Conservation (phyloP, 768 basidiomycete species). For the Calvatia gigantea region DNA sequence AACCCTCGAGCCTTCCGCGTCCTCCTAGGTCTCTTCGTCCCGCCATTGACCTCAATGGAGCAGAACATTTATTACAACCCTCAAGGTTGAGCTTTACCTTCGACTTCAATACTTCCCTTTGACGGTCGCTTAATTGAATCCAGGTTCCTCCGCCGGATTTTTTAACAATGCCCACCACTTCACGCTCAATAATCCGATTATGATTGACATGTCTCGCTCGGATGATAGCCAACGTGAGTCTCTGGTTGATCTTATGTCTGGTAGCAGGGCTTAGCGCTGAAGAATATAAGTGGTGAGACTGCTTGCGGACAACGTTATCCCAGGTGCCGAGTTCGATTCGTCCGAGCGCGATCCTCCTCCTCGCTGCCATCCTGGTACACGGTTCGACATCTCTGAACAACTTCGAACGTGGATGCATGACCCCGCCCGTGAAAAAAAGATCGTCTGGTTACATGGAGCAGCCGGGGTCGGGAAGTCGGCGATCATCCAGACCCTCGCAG, state of each 20-base stretch:
- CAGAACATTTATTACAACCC: neutral
- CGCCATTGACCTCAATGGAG: neutral
- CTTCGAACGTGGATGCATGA: neutral
- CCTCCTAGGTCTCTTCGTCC: neutral
- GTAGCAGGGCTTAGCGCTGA: neutral
- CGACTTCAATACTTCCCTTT: neutral
- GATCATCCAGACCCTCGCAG: neutral
- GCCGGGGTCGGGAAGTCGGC: slow-evolving; percentile 1
- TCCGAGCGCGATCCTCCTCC: neutral
- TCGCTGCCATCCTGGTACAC: neutral
- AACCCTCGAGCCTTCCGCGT: neutral
- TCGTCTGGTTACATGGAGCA: neutral
- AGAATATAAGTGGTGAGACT: neutral
- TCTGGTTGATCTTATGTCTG: neutral
- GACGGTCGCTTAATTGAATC: neutral
- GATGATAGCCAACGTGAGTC: neutral
- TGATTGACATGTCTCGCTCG: neutral
- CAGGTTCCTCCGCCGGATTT: neutral
- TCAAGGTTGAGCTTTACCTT: neutral
- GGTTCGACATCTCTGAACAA: neutral
- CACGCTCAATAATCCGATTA: neutral
- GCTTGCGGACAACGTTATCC: neutral
- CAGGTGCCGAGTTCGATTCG: too few relatives aligned
- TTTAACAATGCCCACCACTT: neutral
- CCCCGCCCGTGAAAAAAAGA: neutral